Evolutionary conservation across 2,329 filamentous ascomycete genomes (phyloP).

Genomic region (Colletotrichum eremochloae): DNA sequence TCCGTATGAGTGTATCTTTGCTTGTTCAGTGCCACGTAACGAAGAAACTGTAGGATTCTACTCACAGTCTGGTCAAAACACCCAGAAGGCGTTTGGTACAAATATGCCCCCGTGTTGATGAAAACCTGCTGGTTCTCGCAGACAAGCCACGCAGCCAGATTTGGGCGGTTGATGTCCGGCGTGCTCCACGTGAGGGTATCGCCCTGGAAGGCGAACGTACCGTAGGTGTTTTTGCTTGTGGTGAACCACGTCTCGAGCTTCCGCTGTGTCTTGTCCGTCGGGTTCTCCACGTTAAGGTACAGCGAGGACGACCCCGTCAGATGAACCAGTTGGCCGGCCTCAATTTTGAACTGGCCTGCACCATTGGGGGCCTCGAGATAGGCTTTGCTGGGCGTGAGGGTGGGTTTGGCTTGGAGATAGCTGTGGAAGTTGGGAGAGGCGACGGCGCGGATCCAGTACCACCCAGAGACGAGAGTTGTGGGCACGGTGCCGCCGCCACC

Average conservation of each 20-base stretch:
- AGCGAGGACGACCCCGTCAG: slow-evolving; percentile 58
- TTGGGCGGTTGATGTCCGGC: slow-evolving; percentile 63
- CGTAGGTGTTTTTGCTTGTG: slow-evolving; percentile 64
- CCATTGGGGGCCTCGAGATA: slow-evolving; percentile 64
- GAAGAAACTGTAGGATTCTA: slow-evolving; percentile 13
- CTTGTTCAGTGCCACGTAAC: background rate
- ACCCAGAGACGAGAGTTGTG: slow-evolving; percentile 62
- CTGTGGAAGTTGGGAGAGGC: slow-evolving; percentile 69
- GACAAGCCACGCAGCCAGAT: slow-evolving; percentile 71
- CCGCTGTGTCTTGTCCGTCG: slow-evolving; percentile 59
- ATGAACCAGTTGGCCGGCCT: slow-evolving; percentile 68
- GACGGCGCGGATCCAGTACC: slow-evolving; percentile 71
- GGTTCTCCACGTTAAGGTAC: slow-evolving; percentile 62
- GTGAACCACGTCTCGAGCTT: slow-evolving; percentile 66
- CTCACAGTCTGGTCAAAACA: slow-evolving; percentile 71
- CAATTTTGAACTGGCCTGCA: slow-evolving; percentile 70
- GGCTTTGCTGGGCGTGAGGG: slow-evolving; percentile 60
- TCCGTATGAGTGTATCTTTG: slow-evolving; percentile 41
- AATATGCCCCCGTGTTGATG: slow-evolving; percentile 71
- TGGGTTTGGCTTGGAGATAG: slow-evolving; percentile 64
- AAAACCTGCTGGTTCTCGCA: slow-evolving; percentile 65
- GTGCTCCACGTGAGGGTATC: slow-evolving; percentile 69
- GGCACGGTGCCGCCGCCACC: slow-evolving; percentile 31
- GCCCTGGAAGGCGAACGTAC: slow-evolving; percentile 69
- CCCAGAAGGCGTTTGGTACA: slow-evolving; percentile 68